A percentile compares a stretch with the other conserved stretches of the same genome.
Conservation (phyloP, 2,329 filamentous ascomycete genomes). For the Coniella lustricola region DNA sequence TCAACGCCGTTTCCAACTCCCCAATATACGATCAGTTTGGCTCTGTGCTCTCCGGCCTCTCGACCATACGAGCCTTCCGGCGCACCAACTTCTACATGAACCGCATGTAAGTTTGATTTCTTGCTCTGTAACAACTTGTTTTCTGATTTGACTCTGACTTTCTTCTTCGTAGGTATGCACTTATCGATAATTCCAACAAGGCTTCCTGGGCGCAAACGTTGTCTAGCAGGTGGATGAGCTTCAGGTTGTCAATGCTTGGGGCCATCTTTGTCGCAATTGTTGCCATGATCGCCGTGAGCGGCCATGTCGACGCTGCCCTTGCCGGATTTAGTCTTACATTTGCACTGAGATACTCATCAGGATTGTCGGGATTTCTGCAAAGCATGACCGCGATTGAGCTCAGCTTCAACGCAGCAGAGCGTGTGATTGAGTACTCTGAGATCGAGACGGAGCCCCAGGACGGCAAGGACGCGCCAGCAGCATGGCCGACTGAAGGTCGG, state of each 20-base stretch:
- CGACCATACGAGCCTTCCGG: slow-evolving; percentile 34
- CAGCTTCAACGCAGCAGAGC: slow-evolving; percentile 35
- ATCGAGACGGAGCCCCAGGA: slow-evolving; percentile 31
- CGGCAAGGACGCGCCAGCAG: slow-evolving; percentile 27
- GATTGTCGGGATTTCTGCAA: slow-evolving; percentile 28
- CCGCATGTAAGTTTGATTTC: slow-evolving; percentile 20
- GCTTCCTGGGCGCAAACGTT: slow-evolving; percentile 27
- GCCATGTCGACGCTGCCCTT: slow-evolving; percentile 30
- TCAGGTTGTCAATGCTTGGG: slow-evolving; percentile 33
- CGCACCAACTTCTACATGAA: slow-evolving; percentile 30
- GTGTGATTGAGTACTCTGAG: slow-evolving; percentile 36
- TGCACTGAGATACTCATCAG: slow-evolving; percentile 30
- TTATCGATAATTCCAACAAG: slow-evolving; percentile 27
- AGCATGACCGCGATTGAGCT: slow-evolving; percentile 32
- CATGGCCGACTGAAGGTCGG: slow-evolving; percentile 34
- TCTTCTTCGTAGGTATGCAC: slow-evolving; percentile 16
- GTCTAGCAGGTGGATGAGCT: slow-evolving; percentile 29
- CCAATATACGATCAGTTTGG: slow-evolving; percentile 37
- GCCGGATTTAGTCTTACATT: slow-evolving; percentile 36
- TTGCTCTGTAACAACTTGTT: background rate
- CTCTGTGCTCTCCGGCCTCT: slow-evolving; percentile 32
- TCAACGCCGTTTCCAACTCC: slow-evolving; percentile 34
- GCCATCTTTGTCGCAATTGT: slow-evolving; percentile 31
- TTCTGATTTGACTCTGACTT: background rate
- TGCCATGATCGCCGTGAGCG: slow-evolving; percentile 27